A percentile compares a stretch with the other conserved stretches of the same genome.
phyloP scores from a whole-genome alignment of 2,329 filamentous ascomycete genomes.

The Cordyceps pruinosa region DNA sequence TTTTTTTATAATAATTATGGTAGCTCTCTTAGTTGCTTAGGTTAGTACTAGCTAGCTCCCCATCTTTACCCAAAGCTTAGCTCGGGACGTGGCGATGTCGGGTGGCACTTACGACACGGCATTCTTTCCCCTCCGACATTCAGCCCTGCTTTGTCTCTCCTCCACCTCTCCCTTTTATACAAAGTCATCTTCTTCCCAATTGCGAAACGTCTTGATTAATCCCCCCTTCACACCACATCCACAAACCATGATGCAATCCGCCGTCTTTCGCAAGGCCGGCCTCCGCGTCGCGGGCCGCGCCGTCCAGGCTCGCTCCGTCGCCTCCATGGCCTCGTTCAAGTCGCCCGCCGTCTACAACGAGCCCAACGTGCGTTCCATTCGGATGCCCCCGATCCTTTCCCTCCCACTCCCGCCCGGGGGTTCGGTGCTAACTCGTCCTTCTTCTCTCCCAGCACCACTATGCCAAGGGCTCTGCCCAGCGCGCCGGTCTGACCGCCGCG shows the following conservation, averaged over 20 bases:
- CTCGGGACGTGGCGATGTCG: conserved; percentile 3
- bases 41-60: too few species aligned
- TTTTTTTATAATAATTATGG: too few species aligned
- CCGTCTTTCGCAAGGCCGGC: conserved; percentile 27
- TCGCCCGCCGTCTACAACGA: conserved; percentile 84
- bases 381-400: too few species aligned
- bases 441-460: conserved; percentile 69
- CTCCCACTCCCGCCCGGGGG: not conserved
- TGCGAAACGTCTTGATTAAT: conserved; percentile 13
- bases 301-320: conserved; percentile 27
- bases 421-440: not conserved
- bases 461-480: conserved; percentile 71
- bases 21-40: too few species aligned
- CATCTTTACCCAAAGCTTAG: not conserved
- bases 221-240: not conserved
- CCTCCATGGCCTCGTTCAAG: conserved; percentile 77
- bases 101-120: conserved; percentile 4
- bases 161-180: not conserved
- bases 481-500: conserved; percentile 68
- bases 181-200: conserved; percentile 14
- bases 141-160: not conserved
- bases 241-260: conserved; percentile 27
- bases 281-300: conserved; percentile 24
- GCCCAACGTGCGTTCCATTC: conserved; percentile 67
- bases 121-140: conserved; percentile 2